Percentiles rank a stretch among this genome's conserved stretches.
Conservation (phyloP, 1,284 basidiomycete genomes). For the Thecaphora thlaspeos region DNA sequence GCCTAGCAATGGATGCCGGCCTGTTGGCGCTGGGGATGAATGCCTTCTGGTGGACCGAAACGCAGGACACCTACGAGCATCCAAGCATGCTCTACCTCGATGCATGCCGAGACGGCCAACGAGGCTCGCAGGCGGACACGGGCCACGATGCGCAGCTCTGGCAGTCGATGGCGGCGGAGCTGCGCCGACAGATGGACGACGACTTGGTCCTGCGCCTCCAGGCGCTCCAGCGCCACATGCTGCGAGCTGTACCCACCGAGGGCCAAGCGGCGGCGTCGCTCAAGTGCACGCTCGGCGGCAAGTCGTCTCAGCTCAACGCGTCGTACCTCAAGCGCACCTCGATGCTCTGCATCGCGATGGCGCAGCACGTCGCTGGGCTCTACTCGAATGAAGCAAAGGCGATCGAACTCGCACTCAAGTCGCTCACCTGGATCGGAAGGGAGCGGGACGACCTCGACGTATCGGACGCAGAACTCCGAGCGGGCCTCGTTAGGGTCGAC, state of each 20-base stretch:
- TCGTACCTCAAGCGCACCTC: too few relatives aligned
- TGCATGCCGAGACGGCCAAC: not conserved
- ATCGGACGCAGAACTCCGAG: not conserved
- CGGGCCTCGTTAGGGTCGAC: not conserved
- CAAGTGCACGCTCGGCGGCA: too few relatives aligned
- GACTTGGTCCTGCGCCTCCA: not conserved
- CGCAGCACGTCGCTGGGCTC: too few relatives aligned
- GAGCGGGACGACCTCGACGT: not conserved
- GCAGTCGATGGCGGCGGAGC: not conserved
- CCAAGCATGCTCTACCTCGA: not conserved
- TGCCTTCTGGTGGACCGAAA: too few relatives aligned
- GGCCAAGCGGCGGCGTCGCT: too few relatives aligned
- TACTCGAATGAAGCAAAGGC: too few relatives aligned
- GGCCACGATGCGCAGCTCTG: too few relatives aligned
- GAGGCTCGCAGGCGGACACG: not conserved
- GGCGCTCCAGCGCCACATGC: not conserved
- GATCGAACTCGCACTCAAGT: too few relatives aligned
- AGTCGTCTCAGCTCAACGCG: too few relatives aligned
- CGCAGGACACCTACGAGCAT: not conserved
- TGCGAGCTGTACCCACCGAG: not conserved
- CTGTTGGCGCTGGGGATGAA: not conserved
- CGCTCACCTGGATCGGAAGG: not conserved
- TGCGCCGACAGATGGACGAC: not conserved
- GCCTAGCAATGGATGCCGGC: not conserved
- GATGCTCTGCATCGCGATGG: too few relatives aligned